Base-by-base conservation (phyloP, 1,284 basidiomycete species). In the Exobasidium cylindrosporum region DNA sequence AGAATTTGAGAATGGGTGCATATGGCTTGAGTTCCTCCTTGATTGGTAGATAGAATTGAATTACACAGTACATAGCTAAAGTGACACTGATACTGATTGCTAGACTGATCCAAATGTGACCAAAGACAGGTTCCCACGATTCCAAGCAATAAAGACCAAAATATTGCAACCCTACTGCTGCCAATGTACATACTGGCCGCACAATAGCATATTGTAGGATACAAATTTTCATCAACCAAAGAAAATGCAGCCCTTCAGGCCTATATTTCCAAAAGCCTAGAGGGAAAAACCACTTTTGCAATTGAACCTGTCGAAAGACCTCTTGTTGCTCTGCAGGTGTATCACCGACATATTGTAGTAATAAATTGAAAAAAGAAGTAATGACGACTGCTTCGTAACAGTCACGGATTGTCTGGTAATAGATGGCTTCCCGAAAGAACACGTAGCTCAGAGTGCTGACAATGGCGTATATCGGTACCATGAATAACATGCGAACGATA, bases 181-280 rank as follows among this genome's bases (percentile, higher is more conserved):
- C 82, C 3, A 89, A 77, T 0, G 88, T 89, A 1, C 87, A 87
- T 21, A 83, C 70, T 0, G 88, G 88, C 62, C 88, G 83, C 32
- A 89, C 77, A 54, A 89, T 84, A 78, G 88, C 89, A 70, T 90
- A 90, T 73, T 91, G 89, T n/a, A 90, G 81, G 10, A 91, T 86
- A 21, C 85, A 86, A 86, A 88, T 66, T 80, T 90, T 90, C 86
- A 89, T 88, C 53, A 88, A 77, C 75, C 89, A 88, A 40, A 91
- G 79, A 72, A 90, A 90, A 67, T 87, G 86, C 17, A 89, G 78
- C 0, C 49, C 49, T 44, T 45, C 28, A 0, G 88, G 88, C 67
- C 87, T 87, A 82, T 84, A 85, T 62, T 84, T 85, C 59, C 89
- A 80, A 62, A 83, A 85, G 0, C 86, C 83, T 2, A 91, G 73